Evolutionary conservation across 441 rosid genomes (phyloP).

Genomic region (Adansonia grandidieri): DNA sequence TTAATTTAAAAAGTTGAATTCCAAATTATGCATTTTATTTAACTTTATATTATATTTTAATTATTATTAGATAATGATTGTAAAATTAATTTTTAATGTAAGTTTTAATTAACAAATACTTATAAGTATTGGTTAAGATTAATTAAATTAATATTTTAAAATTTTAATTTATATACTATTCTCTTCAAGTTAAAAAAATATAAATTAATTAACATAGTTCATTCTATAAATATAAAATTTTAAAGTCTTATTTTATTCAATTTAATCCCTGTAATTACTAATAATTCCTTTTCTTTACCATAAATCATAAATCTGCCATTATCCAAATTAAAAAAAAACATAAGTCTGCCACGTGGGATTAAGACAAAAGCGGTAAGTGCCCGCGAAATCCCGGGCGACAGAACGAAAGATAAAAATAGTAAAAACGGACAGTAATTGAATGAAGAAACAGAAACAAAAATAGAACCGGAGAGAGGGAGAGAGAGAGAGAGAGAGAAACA

Average conservation of each 20-base stretch:
- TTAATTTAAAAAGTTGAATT: background rate
- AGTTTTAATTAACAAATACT: background rate
- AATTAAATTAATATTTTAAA: too few relatives aligned
- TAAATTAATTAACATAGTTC: too few relatives aligned
- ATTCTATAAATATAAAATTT: too few relatives aligned
- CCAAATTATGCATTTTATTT: background rate
- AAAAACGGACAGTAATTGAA: constrained; percentile 11
- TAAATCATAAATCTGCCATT: background rate
- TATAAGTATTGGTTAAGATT: too few relatives aligned
- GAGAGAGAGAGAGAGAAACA: background rate
- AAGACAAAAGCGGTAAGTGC: constrained; percentile 11
- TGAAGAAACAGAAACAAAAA: background rate
- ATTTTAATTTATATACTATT: too few relatives aligned
- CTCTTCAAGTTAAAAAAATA: too few relatives aligned
- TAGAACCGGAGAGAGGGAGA: background rate
- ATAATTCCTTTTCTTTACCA: too few relatives aligned
- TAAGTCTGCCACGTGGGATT: constrained; percentile 4
- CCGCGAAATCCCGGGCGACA: constrained; percentile 35
- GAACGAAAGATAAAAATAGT: background rate
- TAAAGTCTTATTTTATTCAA: too few relatives aligned
- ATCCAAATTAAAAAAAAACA: too few relatives aligned
- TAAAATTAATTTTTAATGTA: too few relatives aligned
- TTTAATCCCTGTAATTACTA: too few relatives aligned
- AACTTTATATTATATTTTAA: background rate
- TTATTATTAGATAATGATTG: background rate